Evolutionary conservation across 495 filamentous ascomycete species (phyloP).

Genomic region (Hypomontagnella submonticulosa): DNA sequence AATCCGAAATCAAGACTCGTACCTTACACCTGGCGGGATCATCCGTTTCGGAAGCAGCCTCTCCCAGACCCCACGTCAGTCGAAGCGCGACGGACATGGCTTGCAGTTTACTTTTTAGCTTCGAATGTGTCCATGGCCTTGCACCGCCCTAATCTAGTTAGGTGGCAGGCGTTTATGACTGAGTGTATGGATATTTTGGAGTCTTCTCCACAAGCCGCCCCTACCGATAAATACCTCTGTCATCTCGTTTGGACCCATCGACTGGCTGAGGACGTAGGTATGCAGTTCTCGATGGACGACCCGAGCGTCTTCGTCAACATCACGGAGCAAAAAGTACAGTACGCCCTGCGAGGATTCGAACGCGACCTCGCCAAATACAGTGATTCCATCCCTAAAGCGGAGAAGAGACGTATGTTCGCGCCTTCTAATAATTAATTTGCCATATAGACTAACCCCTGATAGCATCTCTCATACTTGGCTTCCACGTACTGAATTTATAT

Average conservation of each 20-base stretch:
- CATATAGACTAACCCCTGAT: slow-evolving; percentile 10
- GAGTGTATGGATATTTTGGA: slow-evolving; percentile 83
- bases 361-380: slow-evolving; percentile 78
- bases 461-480: slow-evolving; percentile 69
- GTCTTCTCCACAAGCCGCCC: slow-evolving; percentile 73
- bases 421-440: slow-evolving; percentile 2
- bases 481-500: slow-evolving; percentile 77
- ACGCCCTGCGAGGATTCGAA: slow-evolving; percentile 79
- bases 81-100: slow-evolving; percentile 81
- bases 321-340: slow-evolving; percentile 77
- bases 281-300: slow-evolving; percentile 82
- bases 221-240: slow-evolving; percentile 76
- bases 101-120: slow-evolving; percentile 82
- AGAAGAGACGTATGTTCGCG: slow-evolving; percentile 56
- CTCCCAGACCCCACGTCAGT: slow-evolving; percentile 70
- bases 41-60: slow-evolving; percentile 59
- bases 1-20: slow-evolving; percentile 52
- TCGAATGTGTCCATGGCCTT: slow-evolving; percentile 79
- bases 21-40: slow-evolving; percentile 58
- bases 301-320: slow-evolving; percentile 70
- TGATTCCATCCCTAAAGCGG: slow-evolving; percentile 60
- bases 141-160: slow-evolving; percentile 81
- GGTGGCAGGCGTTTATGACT: slow-evolving; percentile 85
- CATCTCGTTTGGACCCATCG: slow-evolving; percentile 81
- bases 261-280: slow-evolving; percentile 82